Base-by-base conservation (phyloP, 192 early-diverging fungal species). In the Coemansia javaensis region DNA sequence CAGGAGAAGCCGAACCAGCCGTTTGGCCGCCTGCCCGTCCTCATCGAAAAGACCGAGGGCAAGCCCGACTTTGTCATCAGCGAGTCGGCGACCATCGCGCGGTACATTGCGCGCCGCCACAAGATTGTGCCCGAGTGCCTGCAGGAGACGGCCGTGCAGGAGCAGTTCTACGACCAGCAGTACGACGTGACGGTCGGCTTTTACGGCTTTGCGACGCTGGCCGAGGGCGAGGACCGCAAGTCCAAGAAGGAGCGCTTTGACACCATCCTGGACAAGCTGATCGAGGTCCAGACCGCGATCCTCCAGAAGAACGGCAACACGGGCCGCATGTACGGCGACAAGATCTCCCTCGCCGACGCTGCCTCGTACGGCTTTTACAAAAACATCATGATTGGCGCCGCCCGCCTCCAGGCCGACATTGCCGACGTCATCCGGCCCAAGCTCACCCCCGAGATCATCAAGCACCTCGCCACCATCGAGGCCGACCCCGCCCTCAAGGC, bases 11-110 rank as follows among this genome's bases (percentile, higher is more conserved):
- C 55, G n/a, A 48, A 59, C 31, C 52, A 70, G 27, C 78, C 81
- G n/a, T 70, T 74, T 21, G 79, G 77, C 1, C 66, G 71, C 17
- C 42, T 82, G 35, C 81, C 79, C 4, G 66, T 77, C 2, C 65
- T 82, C 30, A 45, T 69, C 8, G 77, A 79, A 23, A 72, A 59
- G 44, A 49, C 54, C 0, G 61, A 77, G 9, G 66, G 64, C 23
- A 49, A 44, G 33, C 56, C 53, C 3, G 53, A 53, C 24, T 55
- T 75, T 43, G 15, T 62, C 3, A 24, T 79, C 8, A 54, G 63
- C 34, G 76, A 83, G 23, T 55, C 69, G 0, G 47, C 52, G 12
- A 59, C 67, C 1, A 81, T 83, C 22, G 71, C 72, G 32, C 79
- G 81, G 35, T 81, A 79, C 50, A 48, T 83, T 7, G 48, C 71